Conservation (phyloP, 129 eudicot genomes). For the Lactuca sativa region DNA sequence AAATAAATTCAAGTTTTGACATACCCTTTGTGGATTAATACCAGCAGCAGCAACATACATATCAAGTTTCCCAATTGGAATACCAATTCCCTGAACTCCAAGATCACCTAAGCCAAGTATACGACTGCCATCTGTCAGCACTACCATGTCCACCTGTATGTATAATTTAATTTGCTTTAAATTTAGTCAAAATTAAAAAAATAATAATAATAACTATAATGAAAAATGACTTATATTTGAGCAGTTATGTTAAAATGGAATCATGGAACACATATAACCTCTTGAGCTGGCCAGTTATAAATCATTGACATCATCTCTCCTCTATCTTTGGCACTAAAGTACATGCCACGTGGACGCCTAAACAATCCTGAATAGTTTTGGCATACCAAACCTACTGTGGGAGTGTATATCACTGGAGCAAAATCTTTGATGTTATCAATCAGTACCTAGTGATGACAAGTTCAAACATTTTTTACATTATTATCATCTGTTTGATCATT, state of each 20-base stretch:
- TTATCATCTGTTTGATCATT: conserved; percentile 8
- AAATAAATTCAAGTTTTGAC: conserved; percentile 24
- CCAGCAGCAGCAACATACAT: conserved; percentile 99
- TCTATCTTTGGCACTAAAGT: conserved; percentile 98
- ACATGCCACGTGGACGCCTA: conserved; percentile 99
- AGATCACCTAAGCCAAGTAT: conserved; percentile 98
- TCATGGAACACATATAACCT: conserved; percentile 40
- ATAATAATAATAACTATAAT: no score
- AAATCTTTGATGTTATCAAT: conserved; percentile 90
- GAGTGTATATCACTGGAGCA: conserved; percentile 97
- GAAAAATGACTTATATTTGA: no score
- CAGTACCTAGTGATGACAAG: conserved; percentile 59
- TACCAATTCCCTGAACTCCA: conserved; percentile 99
- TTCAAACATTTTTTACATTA: background rate
- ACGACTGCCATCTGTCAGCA: conserved; percentile 98
- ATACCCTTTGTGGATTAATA: conserved; percentile 93
- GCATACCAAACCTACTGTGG: conserved; percentile 97
- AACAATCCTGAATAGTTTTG: conserved; percentile 98
- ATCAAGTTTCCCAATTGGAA: conserved; percentile 98
- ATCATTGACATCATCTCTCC: conserved; percentile 99
- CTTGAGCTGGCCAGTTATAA: conserved; percentile 91
- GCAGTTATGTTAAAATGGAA: background rate
- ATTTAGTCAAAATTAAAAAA: conserved; percentile 1
- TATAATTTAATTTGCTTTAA: conserved; percentile 13
- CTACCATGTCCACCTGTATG: conserved; percentile 97